Conservation (phyloP, 1,139 yeast genomes). For the Entelexis sorbosivorans region DNA sequence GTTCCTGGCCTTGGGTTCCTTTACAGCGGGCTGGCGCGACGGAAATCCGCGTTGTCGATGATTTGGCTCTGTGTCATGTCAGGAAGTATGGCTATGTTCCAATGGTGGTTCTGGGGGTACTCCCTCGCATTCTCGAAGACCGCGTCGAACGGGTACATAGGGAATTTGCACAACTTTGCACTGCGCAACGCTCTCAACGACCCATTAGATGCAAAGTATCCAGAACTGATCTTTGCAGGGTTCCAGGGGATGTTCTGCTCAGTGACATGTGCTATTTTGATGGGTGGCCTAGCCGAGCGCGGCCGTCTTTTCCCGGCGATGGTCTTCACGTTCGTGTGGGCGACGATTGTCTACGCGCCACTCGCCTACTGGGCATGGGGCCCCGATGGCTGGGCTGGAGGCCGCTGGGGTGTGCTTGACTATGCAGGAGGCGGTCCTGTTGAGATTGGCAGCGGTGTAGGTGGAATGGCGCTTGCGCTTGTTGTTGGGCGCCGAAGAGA, state of each 20-base stretch:
- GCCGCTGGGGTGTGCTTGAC: slow-evolving; percentile 80
- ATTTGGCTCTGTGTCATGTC: slow-evolving; percentile 74
- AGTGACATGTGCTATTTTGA: slow-evolving; percentile 80
- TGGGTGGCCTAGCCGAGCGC: slow-evolving; percentile 92
- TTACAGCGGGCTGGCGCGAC: slow-evolving; percentile 83
- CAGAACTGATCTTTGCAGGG: slow-evolving; percentile 72
- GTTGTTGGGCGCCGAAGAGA: slow-evolving; percentile 78
- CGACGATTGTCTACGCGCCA: slow-evolving; percentile 85
- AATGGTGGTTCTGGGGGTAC: slow-evolving; percentile 98
- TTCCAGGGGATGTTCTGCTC: slow-evolving; percentile 88
- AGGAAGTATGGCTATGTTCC: slow-evolving; percentile 67
- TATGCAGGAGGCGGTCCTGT: slow-evolving; percentile 99
- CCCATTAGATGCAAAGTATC: slow-evolving; percentile 43
- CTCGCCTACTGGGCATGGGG: slow-evolving; percentile 95
- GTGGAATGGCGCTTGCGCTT: slow-evolving; percentile 75
- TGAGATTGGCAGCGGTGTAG: slow-evolving; percentile 82
- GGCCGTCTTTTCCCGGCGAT: slow-evolving; percentile 80
- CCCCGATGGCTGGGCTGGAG: slow-evolving; percentile 77
- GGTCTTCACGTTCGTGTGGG: slow-evolving; percentile 76
- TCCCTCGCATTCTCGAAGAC: slow-evolving; percentile 72
- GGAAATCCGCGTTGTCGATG: slow-evolving; percentile 83
- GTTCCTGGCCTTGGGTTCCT: slow-evolving; percentile 89
- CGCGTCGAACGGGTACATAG: slow-evolving; percentile 74
- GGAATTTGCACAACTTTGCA: slow-evolving; percentile 74
- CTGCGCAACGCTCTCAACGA: slow-evolving; percentile 58